Percentiles rank a stretch among this genome's conserved stretches.
These are phyloP conservation scores for Nannizzia gypsea DNA, from an alignment of 2,329 filamentous ascomycete species.

Conservation along the genomic window DNA sequence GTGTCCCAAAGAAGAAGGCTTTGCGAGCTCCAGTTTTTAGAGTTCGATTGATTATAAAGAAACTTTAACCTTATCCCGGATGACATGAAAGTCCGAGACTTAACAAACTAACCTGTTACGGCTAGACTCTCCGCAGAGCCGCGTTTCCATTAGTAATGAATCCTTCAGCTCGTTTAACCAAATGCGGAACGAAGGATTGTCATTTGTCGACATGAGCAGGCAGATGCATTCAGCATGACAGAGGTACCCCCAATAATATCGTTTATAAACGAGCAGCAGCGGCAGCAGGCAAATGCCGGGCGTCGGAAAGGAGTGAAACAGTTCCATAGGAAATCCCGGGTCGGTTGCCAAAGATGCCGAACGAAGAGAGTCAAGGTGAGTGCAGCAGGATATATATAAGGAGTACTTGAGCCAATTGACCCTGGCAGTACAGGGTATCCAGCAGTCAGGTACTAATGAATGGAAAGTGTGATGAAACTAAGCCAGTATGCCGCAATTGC, in stretches of 20 bases:
- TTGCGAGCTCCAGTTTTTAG: too few relatives aligned
- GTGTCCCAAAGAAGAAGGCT: too few relatives aligned
- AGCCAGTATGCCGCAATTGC: background rate
- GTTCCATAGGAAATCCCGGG: conserved; percentile 3
- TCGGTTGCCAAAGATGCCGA: conserved; percentile 1
- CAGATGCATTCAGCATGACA: background rate
- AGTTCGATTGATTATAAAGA: too few relatives aligned
- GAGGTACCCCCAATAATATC: background rate
- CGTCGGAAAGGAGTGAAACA: background rate
- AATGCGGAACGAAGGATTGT: background rate
- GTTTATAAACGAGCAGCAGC: background rate
- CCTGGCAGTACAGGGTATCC: background rate
- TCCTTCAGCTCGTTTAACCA: background rate
- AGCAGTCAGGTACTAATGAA: background rate
- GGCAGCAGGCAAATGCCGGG: background rate
- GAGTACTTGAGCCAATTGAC: background rate
- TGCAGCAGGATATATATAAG: background rate
- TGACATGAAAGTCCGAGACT: too few relatives aligned
- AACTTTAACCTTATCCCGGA: too few relatives aligned
- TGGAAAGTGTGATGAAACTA: conserved; percentile 1
- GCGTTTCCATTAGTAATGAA: background rate
- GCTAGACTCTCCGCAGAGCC: too few relatives aligned
- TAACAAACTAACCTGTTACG: too few relatives aligned
- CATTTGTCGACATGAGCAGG: background rate
- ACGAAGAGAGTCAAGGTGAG: conserved; percentile 4